These are phyloP conservation scores for Coprinellus aureogranulatus DNA, from an alignment of 768 basidiomycete genomes.

Conservation along the genomic window DNA sequence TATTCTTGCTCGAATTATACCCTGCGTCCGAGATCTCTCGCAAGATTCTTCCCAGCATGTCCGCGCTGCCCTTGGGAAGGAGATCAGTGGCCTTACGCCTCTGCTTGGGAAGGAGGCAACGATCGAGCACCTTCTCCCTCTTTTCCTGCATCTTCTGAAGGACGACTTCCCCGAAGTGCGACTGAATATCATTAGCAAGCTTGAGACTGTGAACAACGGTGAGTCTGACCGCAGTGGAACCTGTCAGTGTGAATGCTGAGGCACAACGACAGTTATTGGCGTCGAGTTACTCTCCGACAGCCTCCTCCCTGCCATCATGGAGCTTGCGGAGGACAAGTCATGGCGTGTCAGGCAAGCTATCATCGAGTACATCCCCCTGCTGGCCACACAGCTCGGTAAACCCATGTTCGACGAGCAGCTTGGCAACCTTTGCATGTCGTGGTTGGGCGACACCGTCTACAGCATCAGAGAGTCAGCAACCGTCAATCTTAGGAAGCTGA, in stretches of 20 bases:
- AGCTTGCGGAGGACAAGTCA: conserved; percentile 98
- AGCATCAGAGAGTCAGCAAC: conserved; percentile 99
- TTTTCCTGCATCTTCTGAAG: conserved; percentile 95
- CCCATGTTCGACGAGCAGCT: conserved; percentile 98
- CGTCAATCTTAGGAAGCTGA: conserved; percentile 92
- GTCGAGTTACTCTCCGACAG: conserved; percentile 93
- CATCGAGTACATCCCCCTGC: conserved; percentile 98
- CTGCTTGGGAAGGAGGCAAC: conserved; percentile 91
- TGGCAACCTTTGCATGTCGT: conserved; percentile 96
- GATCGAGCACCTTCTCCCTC: conserved; percentile 91
- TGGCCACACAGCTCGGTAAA: conserved; percentile 96
- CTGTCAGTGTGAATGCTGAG: conserved; percentile 14
- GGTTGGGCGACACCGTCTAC: conserved; percentile 97
- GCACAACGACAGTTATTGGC: conserved; percentile 79
- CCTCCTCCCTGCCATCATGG: conserved; percentile 94
- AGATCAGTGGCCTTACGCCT: conserved; percentile 95
- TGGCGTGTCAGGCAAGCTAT: conserved; percentile 99
- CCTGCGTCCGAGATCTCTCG: conserved; percentile 91
- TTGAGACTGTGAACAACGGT: conserved; percentile 94
- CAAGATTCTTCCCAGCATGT: conserved; percentile 96
- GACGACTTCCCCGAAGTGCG: conserved; percentile 99
- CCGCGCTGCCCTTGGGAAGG: conserved; percentile 91
- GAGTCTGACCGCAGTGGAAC: conserved; percentile 23
- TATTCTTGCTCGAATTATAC: conserved; percentile 88
- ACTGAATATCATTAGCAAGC: conserved; percentile 96